phyloP scores from a whole-genome alignment of 2,329 filamentous ascomycete genomes.

The Bipolaris sorokiniana region DNA sequence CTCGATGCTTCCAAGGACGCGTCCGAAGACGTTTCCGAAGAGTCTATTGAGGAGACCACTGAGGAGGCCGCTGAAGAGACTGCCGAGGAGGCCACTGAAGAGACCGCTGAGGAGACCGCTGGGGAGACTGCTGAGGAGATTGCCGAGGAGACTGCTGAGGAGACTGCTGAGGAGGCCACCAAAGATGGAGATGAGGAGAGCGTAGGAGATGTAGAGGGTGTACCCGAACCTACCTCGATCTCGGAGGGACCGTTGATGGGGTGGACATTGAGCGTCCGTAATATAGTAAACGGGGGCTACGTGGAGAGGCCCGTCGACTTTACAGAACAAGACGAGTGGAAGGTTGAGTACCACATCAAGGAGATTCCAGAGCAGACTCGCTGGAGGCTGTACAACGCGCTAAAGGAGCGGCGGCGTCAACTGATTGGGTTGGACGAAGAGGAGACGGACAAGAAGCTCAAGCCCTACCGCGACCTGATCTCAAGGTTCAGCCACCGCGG shows the following conservation, averaged over 20 bases:
- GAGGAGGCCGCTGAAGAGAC: neutral
- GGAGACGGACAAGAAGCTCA: slow-evolving; percentile 43
- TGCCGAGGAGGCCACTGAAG: neutral
- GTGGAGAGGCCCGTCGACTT: slow-evolving; percentile 66
- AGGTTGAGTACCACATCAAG: slow-evolving; percentile 76
- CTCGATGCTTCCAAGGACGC: neutral
- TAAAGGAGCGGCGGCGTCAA: slow-evolving; percentile 63
- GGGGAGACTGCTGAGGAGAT: neutral
- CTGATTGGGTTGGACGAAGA: slow-evolving; percentile 50
- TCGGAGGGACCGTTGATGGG: slow-evolving; percentile 60
- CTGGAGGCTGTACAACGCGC: slow-evolving; percentile 37
- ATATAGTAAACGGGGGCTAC: slow-evolving; percentile 70
- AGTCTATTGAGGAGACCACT: neutral
- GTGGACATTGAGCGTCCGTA: slow-evolving; percentile 74
- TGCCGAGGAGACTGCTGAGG: neutral
- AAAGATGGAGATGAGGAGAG: neutral
- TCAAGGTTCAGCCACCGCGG: slow-evolving; percentile 62
- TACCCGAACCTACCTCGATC: neutral
- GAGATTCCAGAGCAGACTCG: slow-evolving; percentile 53
- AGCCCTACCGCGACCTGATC: slow-evolving; percentile 56
- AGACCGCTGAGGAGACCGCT: neutral
- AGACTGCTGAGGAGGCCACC: neutral
- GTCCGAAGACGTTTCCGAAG: neutral
- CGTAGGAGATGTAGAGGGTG: neutral
- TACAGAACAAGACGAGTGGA: slow-evolving; percentile 63